Evolutionary conservation across 352 stramenopile genomes (phyloP), one percentile per base, ranked within the genome.

Genomic region (Phytopythium oedochilum): DNA sequence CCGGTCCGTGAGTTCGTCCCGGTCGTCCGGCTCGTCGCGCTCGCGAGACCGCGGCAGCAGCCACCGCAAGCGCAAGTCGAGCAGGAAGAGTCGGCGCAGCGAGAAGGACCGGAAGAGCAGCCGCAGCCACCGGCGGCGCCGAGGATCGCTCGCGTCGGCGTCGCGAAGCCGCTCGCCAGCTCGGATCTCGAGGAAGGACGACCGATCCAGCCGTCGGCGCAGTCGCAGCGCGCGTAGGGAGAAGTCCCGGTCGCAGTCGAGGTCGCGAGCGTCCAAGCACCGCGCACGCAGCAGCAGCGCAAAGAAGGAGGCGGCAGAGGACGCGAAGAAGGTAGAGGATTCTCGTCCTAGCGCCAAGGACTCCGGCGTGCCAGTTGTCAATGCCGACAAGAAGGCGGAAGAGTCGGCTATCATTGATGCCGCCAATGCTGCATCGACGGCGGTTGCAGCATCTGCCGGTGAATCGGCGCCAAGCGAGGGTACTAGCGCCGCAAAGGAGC

Each of bases 151-250:
- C 28, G 38, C 49, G 42, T 39, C 49, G 42, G 59, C 62, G 18
- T 72, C 60, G 22, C 61, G 66, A 5, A 80, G 72, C 40, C 67
- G 71, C 31, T 80, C 70, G 20, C 34, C 28, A 5, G 55, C 53
- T 55, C 62, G 60, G 22, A 62, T 57, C 43, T 64, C 55, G 17
- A 73, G 67, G 59, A 72, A 64, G 42, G 65, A 68, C 29, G 31
- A 52, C 29, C 56, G 46, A 17, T 61, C 45, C 38, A 64, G 51
- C 5, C 60, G 64, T 23, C 69, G 52, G 18, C 55, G 66, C 36
- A 50, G 48, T 12, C 66, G 67, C 11, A 35, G 46, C 14, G 5
- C 40, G 22, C 29, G 28, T 8, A 36, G n/a, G 9, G 26, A 28
- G 8, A 25, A 31, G n/a, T 60, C 50, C 22, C n/a, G 28, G 23